phyloP scores from a whole-genome alignment of 139 green algal genomes.

The Micractinium sp. region DNA sequence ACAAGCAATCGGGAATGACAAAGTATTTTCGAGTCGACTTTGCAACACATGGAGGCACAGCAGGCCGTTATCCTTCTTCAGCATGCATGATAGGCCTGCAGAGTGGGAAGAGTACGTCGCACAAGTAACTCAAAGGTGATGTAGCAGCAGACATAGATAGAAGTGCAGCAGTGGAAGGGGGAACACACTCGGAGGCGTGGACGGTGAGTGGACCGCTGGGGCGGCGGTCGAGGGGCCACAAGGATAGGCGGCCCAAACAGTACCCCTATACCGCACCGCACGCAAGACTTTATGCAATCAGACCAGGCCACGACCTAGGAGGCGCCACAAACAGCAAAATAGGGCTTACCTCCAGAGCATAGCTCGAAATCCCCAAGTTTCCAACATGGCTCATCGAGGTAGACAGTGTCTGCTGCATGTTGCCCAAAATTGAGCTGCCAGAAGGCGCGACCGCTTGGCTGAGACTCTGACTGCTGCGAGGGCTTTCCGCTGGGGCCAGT shows the following conservation, averaged over 20 bases:
- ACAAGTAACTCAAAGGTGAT: too few relatives aligned
- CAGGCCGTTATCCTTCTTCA: not conserved
- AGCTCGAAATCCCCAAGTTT: slow-evolving; percentile 8
- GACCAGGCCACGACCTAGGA: not conserved
- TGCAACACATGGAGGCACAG: not conserved
- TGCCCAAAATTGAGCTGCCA: too few relatives aligned
- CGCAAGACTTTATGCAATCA: not conserved
- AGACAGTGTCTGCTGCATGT: too few relatives aligned
- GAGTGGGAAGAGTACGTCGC: too few relatives aligned
- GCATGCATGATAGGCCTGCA: too few relatives aligned
- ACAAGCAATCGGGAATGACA: not conserved
- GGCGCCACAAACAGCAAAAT: not conserved
- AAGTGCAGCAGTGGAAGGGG: too few relatives aligned
- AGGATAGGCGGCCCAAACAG: not conserved
- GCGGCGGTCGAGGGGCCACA: not conserved
- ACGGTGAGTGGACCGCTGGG: too few relatives aligned
- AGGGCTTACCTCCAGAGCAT: slow-evolving; percentile 12
- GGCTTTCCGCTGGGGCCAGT: not conserved
- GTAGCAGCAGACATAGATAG: too few relatives aligned
- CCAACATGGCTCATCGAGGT: not conserved
- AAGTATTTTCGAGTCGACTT: not conserved
- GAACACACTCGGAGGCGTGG: too few relatives aligned
- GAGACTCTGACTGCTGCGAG: not conserved
- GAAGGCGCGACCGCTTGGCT: too few relatives aligned
- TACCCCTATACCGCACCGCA: not conserved